Percentiles rank a stretch among this genome's conserved stretches.
Conservation (phyloP, 768 basidiomycete species). For the Tylopilus subfusipes region DNA sequence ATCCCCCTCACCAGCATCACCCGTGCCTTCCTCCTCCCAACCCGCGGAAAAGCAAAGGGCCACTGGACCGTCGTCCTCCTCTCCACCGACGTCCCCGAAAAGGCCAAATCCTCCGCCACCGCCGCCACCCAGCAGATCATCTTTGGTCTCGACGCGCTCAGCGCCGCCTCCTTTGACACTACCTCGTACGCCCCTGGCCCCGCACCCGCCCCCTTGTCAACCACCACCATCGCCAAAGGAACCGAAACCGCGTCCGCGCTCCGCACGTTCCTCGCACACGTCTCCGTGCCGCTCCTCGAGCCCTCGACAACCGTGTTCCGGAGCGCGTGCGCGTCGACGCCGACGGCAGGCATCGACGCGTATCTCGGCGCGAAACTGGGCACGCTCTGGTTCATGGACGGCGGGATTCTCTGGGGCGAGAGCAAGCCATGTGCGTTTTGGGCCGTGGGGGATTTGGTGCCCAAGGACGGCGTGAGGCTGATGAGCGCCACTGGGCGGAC, state of each 20-base stretch:
- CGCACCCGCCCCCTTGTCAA: slow-evolving; percentile 2
- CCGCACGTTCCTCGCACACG: slow-evolving; percentile 48
- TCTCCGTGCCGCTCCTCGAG: slow-evolving; percentile 43
- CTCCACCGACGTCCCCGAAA: slow-evolving; percentile 50
- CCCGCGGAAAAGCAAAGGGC: slow-evolving; percentile 64
- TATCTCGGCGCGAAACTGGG: slow-evolving; percentile 71
- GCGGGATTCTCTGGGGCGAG: slow-evolving; percentile 72
- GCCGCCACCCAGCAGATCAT: slow-evolving; percentile 52
- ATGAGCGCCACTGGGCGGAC: slow-evolving; percentile 65
- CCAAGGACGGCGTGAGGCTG: slow-evolving; percentile 50
- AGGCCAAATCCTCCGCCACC: slow-evolving; percentile 36
- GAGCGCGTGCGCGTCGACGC: slow-evolving; percentile 44
- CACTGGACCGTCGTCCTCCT: slow-evolving; percentile 74
- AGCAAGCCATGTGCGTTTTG: slow-evolving; percentile 78
- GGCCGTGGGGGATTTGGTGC: slow-evolving; percentile 55
- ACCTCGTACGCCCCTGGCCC: slow-evolving; percentile 35
- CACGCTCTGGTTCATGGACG: slow-evolving; percentile 66
- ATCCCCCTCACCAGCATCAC: slow-evolving; percentile 48
- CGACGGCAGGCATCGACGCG: slow-evolving; percentile 61
- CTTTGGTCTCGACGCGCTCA: slow-evolving; percentile 65
- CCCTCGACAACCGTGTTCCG: slow-evolving; percentile 53
- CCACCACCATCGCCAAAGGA: slow-evolving; percentile 46
- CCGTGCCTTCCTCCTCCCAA: slow-evolving; percentile 70
- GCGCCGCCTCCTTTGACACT: slow-evolving; percentile 43
- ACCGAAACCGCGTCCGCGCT: slow-evolving; percentile 48